Percentiles rank a stretch among this genome's conserved stretches.
Evolutionary conservation across 164 flowering plant genomes (phyloP).

Genomic region (Paratinospora sagittata): DNA sequence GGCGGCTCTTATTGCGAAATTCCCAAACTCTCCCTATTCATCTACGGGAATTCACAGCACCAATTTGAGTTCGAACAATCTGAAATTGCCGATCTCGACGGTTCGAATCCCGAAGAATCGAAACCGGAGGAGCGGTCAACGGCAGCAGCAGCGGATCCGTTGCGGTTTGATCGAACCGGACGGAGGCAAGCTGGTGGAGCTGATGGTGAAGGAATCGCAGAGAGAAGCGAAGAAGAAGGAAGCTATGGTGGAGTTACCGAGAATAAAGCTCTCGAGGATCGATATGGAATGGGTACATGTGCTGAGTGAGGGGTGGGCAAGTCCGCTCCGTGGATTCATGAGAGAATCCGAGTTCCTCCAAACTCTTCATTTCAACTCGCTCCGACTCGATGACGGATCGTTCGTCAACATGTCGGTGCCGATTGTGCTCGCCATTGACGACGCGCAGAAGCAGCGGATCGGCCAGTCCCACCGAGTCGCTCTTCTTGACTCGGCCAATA

Average conservation of each 20-base stretch:
- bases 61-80: slow-evolving; percentile 9
- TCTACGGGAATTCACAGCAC: slow-evolving; percentile 13
- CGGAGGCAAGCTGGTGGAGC: slow-evolving; percentile 78
- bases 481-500: slow-evolving; percentile 49
- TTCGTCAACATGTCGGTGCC: slow-evolving; percentile 97
- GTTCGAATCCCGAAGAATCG: slow-evolving; percentile 10
- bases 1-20: slow-evolving; percentile 14
- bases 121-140: too few species aligned
- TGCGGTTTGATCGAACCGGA: slow-evolving; percentile 81
- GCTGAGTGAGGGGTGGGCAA: slow-evolving; percentile 47
- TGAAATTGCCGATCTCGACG: slow-evolving; percentile 14
- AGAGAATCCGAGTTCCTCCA: slow-evolving; percentile 98
- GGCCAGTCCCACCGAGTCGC: slow-evolving; percentile 60
- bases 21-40: slow-evolving; percentile 13
- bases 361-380: slow-evolving; percentile 93
- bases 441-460: slow-evolving; percentile 51
- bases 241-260: slow-evolving; percentile 45
- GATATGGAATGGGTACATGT: slow-evolving; percentile 93
- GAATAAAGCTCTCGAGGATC: slow-evolving; percentile 54
- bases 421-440: slow-evolving; percentile 84
- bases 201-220: slow-evolving; percentile 43
- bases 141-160: slow-evolving; percentile 24
- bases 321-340: slow-evolving; percentile 69
- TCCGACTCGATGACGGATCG: slow-evolving; percentile 73
- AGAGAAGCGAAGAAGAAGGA: slow-evolving; percentile 42